phyloP scores from a whole-genome alignment of 208 protist genomes.

The Trypanosoma cruzi region DNA sequence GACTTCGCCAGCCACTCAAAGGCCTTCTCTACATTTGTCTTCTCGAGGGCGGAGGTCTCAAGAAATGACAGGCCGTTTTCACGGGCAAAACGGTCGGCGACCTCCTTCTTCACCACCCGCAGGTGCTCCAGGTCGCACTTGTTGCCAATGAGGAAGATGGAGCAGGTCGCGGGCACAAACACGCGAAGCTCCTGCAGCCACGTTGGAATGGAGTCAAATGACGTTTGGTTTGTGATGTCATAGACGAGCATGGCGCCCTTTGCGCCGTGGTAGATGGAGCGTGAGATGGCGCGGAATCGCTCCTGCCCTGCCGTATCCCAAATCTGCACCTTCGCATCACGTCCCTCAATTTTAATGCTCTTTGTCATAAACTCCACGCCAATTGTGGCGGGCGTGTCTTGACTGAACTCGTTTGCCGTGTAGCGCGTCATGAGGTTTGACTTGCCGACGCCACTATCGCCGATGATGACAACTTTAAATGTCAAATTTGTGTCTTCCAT shows the following conservation, averaged over 20 bases:
- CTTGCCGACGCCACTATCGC: conserved; percentile 92
- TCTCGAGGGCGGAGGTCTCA: conserved; percentile 98
- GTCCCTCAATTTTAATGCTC: conserved; percentile 91
- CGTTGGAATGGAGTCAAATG: conserved; percentile 97
- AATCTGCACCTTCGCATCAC: conserved; percentile 98
- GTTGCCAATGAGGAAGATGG: conserved; percentile 99
- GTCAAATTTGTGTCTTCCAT: conserved; percentile 91
- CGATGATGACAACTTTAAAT: conserved; percentile 96
- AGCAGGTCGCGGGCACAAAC: conserved; percentile 96
- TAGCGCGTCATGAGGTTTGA: conserved; percentile 91
- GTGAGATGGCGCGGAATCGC: conserved; percentile 98
- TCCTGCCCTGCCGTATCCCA: conserved; percentile 99
- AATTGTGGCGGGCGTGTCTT: conserved; percentile 92
- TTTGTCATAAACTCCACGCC: conserved; percentile 95
- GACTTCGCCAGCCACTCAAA: conserved; percentile 98
- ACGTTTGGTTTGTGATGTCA: conserved; percentile 98
- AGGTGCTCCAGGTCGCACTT: conserved; percentile 96
- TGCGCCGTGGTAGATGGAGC: conserved; percentile 97
- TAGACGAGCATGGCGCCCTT: conserved; percentile 99
- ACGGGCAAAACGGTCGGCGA: conserved; percentile 95
- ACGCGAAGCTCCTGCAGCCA: conserved; percentile 98
- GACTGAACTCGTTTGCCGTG: conserved; percentile 88
- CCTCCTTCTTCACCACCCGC: conserved; percentile 94
- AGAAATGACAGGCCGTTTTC: conserved; percentile 97
- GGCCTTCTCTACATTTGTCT: conserved; percentile 98